Percentiles rank a stretch among this genome's conserved stretches.
Conservation (phyloP, 2,329 filamentous ascomycete genomes). For the Ophiosphaerella narmari region DNA sequence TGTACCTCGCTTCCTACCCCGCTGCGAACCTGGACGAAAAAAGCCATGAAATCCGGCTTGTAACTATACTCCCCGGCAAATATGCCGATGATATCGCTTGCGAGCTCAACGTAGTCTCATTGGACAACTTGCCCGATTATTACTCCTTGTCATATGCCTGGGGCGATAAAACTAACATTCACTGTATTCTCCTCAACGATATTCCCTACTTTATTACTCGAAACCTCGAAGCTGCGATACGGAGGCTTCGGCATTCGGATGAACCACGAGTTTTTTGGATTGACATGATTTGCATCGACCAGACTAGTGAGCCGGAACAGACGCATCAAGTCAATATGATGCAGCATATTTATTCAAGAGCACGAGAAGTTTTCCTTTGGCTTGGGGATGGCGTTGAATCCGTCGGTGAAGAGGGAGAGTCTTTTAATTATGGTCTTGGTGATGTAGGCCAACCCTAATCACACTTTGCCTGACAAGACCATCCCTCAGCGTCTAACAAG, state of each 20-base stretch:
- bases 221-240: background rate
- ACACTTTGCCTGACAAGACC: no score
- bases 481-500: no score
- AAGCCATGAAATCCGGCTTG: background rate
- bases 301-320: background rate
- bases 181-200: no score
- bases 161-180: no score
- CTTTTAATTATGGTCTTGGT: no score
- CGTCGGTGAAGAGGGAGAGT: background rate
- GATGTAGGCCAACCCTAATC: no score
- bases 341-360: background rate
- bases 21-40: background rate
- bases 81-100: background rate
- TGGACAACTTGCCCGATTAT: background rate
- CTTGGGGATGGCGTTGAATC: background rate
- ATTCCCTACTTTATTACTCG: background rate
- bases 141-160: no score
- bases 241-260: background rate
- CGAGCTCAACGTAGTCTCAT: background rate
- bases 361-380: background rate
- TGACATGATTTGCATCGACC: conserved; percentile 4
- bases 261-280: conserved; percentile 2
- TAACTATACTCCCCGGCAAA: background rate
- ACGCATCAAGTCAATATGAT: conserved; percentile 3
- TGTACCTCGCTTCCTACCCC: no score